These are phyloP conservation scores for Penicillium samsonianum DNA, from an alignment of 495 filamentous ascomycete genomes.

Conservation along the genomic window DNA sequence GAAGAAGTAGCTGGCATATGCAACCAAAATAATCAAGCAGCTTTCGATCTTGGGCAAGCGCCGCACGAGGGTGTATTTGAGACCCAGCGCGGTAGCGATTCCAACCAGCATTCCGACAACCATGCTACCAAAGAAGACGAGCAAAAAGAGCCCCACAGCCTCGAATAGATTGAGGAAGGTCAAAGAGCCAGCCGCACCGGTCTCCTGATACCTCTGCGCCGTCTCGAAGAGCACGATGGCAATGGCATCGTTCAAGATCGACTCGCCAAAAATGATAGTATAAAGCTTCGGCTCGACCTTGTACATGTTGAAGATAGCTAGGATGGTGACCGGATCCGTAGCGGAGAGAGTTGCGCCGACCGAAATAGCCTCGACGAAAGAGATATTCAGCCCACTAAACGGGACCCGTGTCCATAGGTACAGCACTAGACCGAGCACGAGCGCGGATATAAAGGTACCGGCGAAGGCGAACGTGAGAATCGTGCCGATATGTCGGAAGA, in stretches of 20 bases:
- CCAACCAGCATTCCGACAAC: slow-evolving; percentile 85
- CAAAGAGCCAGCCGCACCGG: slow-evolving; percentile 55
- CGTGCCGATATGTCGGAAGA: slow-evolving; percentile 96
- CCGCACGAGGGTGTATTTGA: slow-evolving; percentile 91
- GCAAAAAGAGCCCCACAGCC: slow-evolving; percentile 89
- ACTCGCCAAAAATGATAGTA: slow-evolving; percentile 97
- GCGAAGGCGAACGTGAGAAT: slow-evolving; percentile 99
- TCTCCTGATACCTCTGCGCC: slow-evolving; percentile 80
- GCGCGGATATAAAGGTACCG: slow-evolving; percentile 94
- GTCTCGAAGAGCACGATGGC: slow-evolving; percentile 99
- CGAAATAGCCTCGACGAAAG: slow-evolving; percentile 91
- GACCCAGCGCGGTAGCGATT: slow-evolving; percentile 76
- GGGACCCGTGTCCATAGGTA: slow-evolving; percentile 87
- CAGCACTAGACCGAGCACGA: slow-evolving; percentile 84
- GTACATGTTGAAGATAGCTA: slow-evolving; percentile 98
- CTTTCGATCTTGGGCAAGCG: slow-evolving; percentile 96
- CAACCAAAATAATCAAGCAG: slow-evolving; percentile 87
- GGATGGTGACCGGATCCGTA: slow-evolving; percentile 94
- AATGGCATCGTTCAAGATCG: slow-evolving; percentile 96
- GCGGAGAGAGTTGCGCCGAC: slow-evolving; percentile 95
- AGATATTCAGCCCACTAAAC: slow-evolving; percentile 78
- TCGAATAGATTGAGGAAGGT: slow-evolving; percentile 79
- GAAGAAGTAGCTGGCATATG: slow-evolving; percentile 96
- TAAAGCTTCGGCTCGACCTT: slow-evolving; percentile 98
- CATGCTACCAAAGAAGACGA: slow-evolving; percentile 94